These are phyloP conservation scores for Apiotrichum mycotoxinovorans DNA, from an alignment of 1,284 basidiomycete genomes.

Conservation along the genomic window DNA sequence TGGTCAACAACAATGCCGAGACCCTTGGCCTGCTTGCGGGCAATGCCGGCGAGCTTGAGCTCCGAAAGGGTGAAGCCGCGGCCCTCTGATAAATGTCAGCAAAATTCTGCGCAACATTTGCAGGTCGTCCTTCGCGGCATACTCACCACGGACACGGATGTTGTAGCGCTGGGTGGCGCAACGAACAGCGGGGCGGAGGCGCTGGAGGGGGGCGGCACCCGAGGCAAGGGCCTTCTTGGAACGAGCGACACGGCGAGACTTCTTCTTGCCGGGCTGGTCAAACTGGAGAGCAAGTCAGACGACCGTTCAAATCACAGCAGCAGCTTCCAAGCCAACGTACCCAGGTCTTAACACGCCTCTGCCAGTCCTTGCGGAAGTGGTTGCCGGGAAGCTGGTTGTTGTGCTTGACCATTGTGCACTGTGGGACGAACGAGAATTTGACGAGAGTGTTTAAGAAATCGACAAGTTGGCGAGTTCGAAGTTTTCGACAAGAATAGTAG, in stretches of 20 bases:
- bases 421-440: not conserved
- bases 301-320: not conserved
- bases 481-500: not conserved
- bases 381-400: conserved; percentile 74
- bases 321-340: conserved; percentile 18
- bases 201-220: conserved; percentile 85
- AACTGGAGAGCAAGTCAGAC: conserved; percentile 75
- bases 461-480: no score
- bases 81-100: conserved; percentile 58
- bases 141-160: conserved; percentile 74
- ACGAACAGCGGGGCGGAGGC: conserved; percentile 95
- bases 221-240: conserved; percentile 86
- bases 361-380: conserved; percentile 99
- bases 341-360: conserved; percentile 49
- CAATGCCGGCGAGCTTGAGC: conserved; percentile 94
- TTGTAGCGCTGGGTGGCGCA: conserved; percentile 98
- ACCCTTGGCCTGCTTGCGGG: conserved; percentile 87
- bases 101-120: no score
- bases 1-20: conserved; percentile 97
- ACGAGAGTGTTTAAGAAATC: not conserved
- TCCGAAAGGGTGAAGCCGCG: conserved; percentile 95
- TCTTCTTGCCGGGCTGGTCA: conserved; percentile 98
- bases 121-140: not conserved
- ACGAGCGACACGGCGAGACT: conserved; percentile 89
- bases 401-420: conserved; percentile 27